Conservation (phyloP, 2,329 filamentous ascomycete genomes). For the Stachybotrys chartarum region DNA sequence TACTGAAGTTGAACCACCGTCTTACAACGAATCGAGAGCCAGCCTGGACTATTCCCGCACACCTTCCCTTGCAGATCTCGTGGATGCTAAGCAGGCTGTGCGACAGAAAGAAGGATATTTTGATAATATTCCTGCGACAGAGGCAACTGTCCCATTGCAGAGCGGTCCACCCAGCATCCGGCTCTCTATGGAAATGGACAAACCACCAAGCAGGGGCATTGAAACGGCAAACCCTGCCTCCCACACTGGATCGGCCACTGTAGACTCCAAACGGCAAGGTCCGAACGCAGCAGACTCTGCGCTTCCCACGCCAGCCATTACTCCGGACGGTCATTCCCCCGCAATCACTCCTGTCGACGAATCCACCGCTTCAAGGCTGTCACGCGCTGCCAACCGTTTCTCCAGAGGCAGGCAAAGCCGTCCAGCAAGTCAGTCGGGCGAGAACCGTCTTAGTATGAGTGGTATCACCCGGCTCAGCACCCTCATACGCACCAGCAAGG, state of each 20-base stretch:
- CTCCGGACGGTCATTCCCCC: conserved; percentile 27
- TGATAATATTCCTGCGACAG: conserved; percentile 15
- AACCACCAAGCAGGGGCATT: conserved; percentile 38
- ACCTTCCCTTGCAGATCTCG: too few species aligned
- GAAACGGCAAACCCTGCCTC: conserved; percentile 33
- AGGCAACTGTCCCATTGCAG: conserved; percentile 10
- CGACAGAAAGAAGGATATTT: conserved; percentile 16
- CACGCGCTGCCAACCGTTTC: conserved; percentile 51
- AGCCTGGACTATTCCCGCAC: conserved; percentile 29
- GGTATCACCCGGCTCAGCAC: conserved; percentile 46
- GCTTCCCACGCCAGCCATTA: conserved; percentile 27
- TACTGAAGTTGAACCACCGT: conserved; percentile 46
- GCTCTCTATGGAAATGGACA: conserved; percentile 48
- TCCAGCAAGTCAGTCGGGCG: conserved; percentile 50
- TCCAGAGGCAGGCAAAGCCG: conserved; percentile 42
- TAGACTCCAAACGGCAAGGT: conserved; percentile 42
- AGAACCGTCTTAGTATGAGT: conserved; percentile 49
- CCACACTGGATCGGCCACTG: conserved; percentile 21
- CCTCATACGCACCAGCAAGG: conserved; percentile 44
- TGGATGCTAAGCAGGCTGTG: too few species aligned
- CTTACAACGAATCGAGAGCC: conserved; percentile 47
- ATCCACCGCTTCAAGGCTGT: conserved; percentile 44
- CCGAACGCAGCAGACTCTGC: conserved; percentile 40
- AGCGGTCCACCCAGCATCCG: conserved; percentile 43
- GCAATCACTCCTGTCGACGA: conserved; percentile 44